phyloP scores from a whole-genome alignment of 768 basidiomycete species.

The Termitomyces sp. region DNA sequence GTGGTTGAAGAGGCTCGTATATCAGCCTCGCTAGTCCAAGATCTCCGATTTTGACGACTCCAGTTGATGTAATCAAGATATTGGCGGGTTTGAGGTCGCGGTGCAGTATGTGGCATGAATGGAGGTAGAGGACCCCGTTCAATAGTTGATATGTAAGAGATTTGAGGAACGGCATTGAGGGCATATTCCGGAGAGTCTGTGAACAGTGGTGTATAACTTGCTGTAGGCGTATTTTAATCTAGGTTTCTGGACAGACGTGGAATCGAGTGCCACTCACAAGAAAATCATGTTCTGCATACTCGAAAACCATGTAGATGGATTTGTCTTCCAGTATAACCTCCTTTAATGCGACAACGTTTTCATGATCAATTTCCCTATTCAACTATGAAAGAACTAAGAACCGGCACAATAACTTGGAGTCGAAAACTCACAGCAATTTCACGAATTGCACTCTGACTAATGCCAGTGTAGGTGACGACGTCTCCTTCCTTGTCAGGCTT shows the following conservation, averaged over 20 bases:
- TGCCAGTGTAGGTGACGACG: constrained; percentile 91
- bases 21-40: constrained; percentile 91
- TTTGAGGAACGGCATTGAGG: constrained; percentile 81
- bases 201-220: constrained; percentile 99
- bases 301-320: constrained; percentile 99
- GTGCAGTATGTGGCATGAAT: constrained; percentile 92
- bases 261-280: constrained; percentile 54
- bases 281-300: constrained; percentile 99
- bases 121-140: constrained; percentile 92
- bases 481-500: constrained; percentile 99
- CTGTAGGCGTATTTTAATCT: constrained; percentile 34
- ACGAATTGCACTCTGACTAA: constrained; percentile 95
- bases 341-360: constrained; percentile 86
- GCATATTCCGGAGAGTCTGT: constrained; percentile 77
- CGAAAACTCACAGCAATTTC: constrained; percentile 81
- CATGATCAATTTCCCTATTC: constrained; percentile 87
- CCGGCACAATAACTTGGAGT: background rate
- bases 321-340: constrained; percentile 98
- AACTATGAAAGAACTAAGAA: constrained; percentile 46
- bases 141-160: constrained; percentile 92
- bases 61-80: constrained; percentile 87
- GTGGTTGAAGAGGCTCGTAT: constrained; percentile 86
- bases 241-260: background rate
- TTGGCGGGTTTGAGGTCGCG: constrained; percentile 99
- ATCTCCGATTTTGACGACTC: constrained; percentile 98